Percentiles rank a stretch among this genome's conserved stretches.
phyloP scores from a whole-genome alignment of 192 early-diverging fungal genomes.

The Backusella parvicylindrica region DNA sequence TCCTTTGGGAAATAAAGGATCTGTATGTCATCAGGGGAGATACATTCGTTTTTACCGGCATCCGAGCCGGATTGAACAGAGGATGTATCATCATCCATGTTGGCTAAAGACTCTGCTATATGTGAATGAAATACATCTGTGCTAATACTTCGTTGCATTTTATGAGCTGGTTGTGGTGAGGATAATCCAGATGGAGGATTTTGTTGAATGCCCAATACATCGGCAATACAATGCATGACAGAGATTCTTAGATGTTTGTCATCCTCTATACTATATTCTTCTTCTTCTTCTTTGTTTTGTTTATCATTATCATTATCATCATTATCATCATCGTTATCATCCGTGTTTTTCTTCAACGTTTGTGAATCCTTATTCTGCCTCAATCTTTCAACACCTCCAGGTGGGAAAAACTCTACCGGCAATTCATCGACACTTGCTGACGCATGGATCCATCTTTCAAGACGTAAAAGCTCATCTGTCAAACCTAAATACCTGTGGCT shows the following conservation, averaged over 20 bases:
- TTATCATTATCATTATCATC: neutral
- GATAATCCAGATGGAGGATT: neutral
- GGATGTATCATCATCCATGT: slow-evolving; percentile 3
- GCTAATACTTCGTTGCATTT: neutral
- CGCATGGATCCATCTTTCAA: slow-evolving; percentile 79
- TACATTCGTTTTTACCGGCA: neutral
- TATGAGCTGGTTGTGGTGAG: neutral
- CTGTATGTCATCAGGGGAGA: slow-evolving; percentile 56
- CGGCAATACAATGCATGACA: slow-evolving; percentile 58
- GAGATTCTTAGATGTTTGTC: slow-evolving; percentile 53
- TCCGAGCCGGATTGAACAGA: slow-evolving; percentile 8
- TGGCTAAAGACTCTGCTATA: neutral
- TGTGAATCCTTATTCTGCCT: slow-evolving; percentile 28
- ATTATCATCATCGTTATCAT: neutral
- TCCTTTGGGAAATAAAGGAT: slow-evolving; percentile 75
- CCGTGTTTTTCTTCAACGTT: neutral
- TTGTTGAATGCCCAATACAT: slow-evolving; percentile 45
- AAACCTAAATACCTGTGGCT: slow-evolving; percentile 86
- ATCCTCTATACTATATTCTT: slow-evolving; percentile 49
- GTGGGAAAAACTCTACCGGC: slow-evolving; percentile 48
- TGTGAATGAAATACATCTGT: neutral
- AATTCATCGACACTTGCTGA: slow-evolving; percentile 54
- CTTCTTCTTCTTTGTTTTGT: neutral
- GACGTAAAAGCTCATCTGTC: slow-evolving; percentile 79
- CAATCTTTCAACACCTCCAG: slow-evolving; percentile 51